Evolutionary conservation across 2,329 filamentous ascomycete species (phyloP).

Genomic region (Fusarium sp.): DNA sequence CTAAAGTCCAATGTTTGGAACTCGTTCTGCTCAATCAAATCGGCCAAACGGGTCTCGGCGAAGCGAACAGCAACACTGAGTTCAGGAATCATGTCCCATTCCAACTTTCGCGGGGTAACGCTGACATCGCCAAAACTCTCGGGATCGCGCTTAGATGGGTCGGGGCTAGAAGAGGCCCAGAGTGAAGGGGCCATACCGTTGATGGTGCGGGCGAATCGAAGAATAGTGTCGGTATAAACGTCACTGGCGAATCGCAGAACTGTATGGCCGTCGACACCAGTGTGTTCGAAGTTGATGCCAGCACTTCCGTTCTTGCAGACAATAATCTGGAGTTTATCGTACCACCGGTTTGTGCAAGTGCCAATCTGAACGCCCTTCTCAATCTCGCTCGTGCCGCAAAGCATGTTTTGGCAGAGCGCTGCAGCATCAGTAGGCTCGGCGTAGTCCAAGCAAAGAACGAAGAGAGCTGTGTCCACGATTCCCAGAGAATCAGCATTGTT

Average conservation of each 20-base stretch:
- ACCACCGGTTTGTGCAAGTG: slow-evolving; percentile 98
- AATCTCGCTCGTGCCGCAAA: slow-evolving; percentile 92
- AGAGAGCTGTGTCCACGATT: slow-evolving; percentile 94
- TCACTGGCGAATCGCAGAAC: slow-evolving; percentile 96
- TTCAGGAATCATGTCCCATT: slow-evolving; percentile 97
- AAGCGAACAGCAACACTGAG: slow-evolving; percentile 92
- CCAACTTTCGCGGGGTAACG: slow-evolving; percentile 93
- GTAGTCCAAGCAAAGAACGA: slow-evolving; percentile 92
- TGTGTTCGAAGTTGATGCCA: slow-evolving; percentile 99
- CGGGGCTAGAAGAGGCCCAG: slow-evolving; percentile 91
- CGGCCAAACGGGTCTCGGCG: slow-evolving; percentile 91
- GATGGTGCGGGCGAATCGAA: slow-evolving; percentile 94
- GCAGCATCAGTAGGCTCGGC: slow-evolving; percentile 84
- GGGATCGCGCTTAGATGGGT: slow-evolving; percentile 91
- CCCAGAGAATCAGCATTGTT: slow-evolving; percentile 97
- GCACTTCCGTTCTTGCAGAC: slow-evolving; percentile 99
- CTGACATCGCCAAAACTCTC: slow-evolving; percentile 92
- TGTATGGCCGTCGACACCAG: slow-evolving; percentile 96
- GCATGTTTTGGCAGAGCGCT: slow-evolving; percentile 97
- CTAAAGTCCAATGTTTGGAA: slow-evolving; percentile 91
- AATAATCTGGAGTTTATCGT: slow-evolving; percentile 98
- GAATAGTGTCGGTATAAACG: slow-evolving; percentile 96
- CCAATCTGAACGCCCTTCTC: slow-evolving; percentile 95
- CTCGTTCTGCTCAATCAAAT: slow-evolving; percentile 96
- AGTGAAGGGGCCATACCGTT: slow-evolving; percentile 92